Percentiles rank a stretch among this genome's conserved stretches.
phyloP scores from a whole-genome alignment of 2,329 filamentous ascomycete genomes.

The Sordariomycetes sp. region DNA sequence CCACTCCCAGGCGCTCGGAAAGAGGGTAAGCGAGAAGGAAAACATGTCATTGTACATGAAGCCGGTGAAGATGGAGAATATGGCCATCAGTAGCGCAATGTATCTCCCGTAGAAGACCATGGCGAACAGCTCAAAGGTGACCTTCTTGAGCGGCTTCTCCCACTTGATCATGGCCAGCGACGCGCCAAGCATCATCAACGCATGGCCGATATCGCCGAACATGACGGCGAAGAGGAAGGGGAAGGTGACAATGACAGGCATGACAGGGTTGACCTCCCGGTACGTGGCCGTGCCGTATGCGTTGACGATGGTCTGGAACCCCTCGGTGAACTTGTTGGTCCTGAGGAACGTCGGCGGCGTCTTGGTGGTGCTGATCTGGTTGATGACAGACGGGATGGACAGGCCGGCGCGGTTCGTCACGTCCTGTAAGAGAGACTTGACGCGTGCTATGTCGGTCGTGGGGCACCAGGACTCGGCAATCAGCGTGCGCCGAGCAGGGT shows the following conservation, averaged over 20 bases:
- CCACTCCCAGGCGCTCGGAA: slow-evolving; percentile 84
- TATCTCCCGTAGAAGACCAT: slow-evolving; percentile 99
- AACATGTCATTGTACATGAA: slow-evolving; percentile 97
- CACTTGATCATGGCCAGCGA: slow-evolving; percentile 92
- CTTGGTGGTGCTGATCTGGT: slow-evolving; percentile 94
- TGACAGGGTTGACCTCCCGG: slow-evolving; percentile 89
- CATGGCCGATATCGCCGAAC: slow-evolving; percentile 97
- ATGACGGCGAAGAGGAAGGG: slow-evolving; percentile 99
- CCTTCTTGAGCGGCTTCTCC: slow-evolving; percentile 88
- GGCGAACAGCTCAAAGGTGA: slow-evolving; percentile 83
- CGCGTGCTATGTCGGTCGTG: slow-evolving; percentile 77
- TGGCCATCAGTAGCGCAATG: slow-evolving; percentile 95
- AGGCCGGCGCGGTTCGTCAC: slow-evolving; percentile 93
- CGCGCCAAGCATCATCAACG: slow-evolving; percentile 74
- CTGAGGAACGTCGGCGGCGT: slow-evolving; percentile 95
- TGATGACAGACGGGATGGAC: slow-evolving; percentile 97
- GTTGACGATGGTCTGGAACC: slow-evolving; percentile 97
- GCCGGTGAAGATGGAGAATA: slow-evolving; percentile 95
- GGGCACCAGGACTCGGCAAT: slow-evolving; percentile 98
- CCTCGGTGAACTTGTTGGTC: slow-evolving; percentile 97
- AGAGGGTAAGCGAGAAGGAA: slow-evolving; percentile 83
- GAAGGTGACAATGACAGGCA: slow-evolving; percentile 94
- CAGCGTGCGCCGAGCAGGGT: slow-evolving; percentile 86
- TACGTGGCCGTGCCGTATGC: slow-evolving; percentile 98
- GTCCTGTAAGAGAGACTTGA: slow-evolving; percentile 89